Evolutionary conservation across 139 green algal genomes (phyloP), one percentile per base, ranked within the genome.

Genomic region (Zygnema circumcarinatum): DNA sequence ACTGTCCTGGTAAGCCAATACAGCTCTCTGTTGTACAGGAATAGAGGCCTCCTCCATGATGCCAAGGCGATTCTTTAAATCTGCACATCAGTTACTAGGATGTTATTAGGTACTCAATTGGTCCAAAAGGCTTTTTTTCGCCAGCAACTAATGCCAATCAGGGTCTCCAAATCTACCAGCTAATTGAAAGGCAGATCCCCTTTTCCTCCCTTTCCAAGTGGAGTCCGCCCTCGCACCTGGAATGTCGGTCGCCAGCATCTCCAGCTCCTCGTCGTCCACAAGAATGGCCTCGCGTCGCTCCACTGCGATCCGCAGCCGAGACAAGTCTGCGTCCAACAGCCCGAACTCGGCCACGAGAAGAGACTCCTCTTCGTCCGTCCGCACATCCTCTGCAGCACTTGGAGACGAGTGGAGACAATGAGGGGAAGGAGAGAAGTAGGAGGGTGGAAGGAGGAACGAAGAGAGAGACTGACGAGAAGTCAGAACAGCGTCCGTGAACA

Each of bases 281-380:
- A 95, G 79, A 80, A 83, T 38, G 25, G 88, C 87, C 80, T 94
- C 79, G 11, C 76, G 89, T 0, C 81, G 0, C 3, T 94, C 93
- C 81, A 96, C 83, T 2, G 85, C 84, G 0, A 74, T 79, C 21
- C 88, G 86, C 69, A 99, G 90, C 1, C 76, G 80, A 0, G 83
- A 67, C 56, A 98, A 91, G 92, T 96, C 92, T 47, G 92, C 88
- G 3, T 98, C 94, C 75, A 99, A 93, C 67, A 96, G 85, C 0
- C 87, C 83, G 76, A 96, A 98, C 89, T 99, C 96, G 38, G 96
- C 96, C 11, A 95, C 89, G 53, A 99, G 92, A 81, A 99, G 92
- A n/a, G 92, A 83, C 76, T 89, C 92, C 35, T 98, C 86, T 93
- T 98, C 96, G 22, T 94, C 92, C 22, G 80, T 89, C n/a, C 79